Evolutionary conservation across 2,329 filamentous ascomycete genomes (phyloP), one percentile per base, ranked within the genome.

Genomic region (Huntiella abstrusa): DNA sequence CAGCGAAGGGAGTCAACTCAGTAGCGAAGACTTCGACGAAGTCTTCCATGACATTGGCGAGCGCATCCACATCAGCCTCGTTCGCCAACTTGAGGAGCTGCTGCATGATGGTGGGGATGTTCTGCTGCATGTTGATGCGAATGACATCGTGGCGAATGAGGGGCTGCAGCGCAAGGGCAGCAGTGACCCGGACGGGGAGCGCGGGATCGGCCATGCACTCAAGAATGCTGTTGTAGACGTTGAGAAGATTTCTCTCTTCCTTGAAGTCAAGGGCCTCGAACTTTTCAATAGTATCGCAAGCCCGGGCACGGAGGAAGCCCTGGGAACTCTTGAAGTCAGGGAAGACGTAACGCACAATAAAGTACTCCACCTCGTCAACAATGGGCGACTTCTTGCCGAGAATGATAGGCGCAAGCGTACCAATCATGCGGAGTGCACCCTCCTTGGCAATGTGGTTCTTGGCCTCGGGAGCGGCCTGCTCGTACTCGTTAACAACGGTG

Each of bases 11-110:
- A 4, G 91, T 96, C 41, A 98, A 72, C 60, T 98, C 91, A 2
- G 85, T 74, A n/a, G 91, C 88, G 58, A 98, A 98, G 2, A 96
- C 87, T 62, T 98, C 91, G 40, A 98, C 91, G 58, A 98, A 98
- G 58, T 98, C 91, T 63, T 98, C 91, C 91, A 98, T 98, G 35
- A 98, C 91, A 57, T 96, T 96, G 16, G 91, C 88, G 36, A 98
- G 70, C 4, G 91, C 87, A 61, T 98, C 91, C 41, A 98, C 88
- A 58, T 98, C 91, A 49, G 92, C 91, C 63, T 98, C 91, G 58
- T 98, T 98, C 22, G 91, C 88, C 48, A 98, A 69, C 66, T 96
- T 96, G 46, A 98, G 71, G 11, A 98, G 72, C 63, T 98, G 88
- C 64, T 96, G 92, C 91, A 98, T 98, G 57, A 98, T 96, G 57